Percentiles rank a stretch among this genome's conserved stretches.
These are phyloP conservation scores for Didymella sp. DNA, from an alignment of 2,329 filamentous ascomycete genomes.

Conservation along the genomic window DNA sequence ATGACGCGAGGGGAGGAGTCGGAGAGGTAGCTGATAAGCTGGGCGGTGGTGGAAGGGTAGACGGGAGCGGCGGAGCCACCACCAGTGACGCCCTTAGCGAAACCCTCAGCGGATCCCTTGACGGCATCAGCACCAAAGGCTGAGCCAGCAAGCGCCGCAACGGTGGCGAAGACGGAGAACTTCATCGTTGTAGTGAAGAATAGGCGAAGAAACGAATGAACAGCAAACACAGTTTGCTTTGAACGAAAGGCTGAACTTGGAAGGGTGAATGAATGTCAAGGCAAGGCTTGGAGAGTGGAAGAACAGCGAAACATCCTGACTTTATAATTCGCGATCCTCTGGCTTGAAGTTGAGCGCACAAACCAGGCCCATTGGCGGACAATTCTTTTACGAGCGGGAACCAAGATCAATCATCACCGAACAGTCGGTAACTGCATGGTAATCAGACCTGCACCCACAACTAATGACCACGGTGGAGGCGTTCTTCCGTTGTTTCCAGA, in stretches of 20 bases:
- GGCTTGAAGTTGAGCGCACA: slow-evolving; percentile 16
- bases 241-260: slow-evolving; percentile 53
- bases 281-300: slow-evolving; percentile 45
- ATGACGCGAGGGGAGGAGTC: slow-evolving; percentile 64
- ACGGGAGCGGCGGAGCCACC: slow-evolving; percentile 32
- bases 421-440: slow-evolving; percentile 14
- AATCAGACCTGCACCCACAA: slow-evolving; percentile 18
- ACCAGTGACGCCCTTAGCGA: slow-evolving; percentile 47
- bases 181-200: slow-evolving; percentile 43
- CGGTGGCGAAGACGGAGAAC: slow-evolving; percentile 28
- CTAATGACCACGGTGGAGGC: slow-evolving; percentile 13
- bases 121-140: slow-evolving; percentile 48
- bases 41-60: slow-evolving; percentile 42
- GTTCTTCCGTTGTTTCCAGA: slow-evolving; percentile 12
- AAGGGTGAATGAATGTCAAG: slow-evolving; percentile 24
- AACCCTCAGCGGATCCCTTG: slow-evolving; percentile 36
- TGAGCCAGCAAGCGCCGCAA: slow-evolving; percentile 28
- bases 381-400: slow-evolving; percentile 21
- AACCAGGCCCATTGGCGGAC: slow-evolving; percentile 19
- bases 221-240: slow-evolving; percentile 50
- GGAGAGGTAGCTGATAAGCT: slow-evolving; percentile 66
- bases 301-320: slow-evolving; percentile 5
- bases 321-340: slow-evolving; percentile 25
- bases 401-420: slow-evolving; percentile 4
- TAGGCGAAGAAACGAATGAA: slow-evolving; percentile 24